Conservation (phyloP, 2,329 filamentous ascomycete species). For the Calonectria pseudoreteaudii region DNA sequence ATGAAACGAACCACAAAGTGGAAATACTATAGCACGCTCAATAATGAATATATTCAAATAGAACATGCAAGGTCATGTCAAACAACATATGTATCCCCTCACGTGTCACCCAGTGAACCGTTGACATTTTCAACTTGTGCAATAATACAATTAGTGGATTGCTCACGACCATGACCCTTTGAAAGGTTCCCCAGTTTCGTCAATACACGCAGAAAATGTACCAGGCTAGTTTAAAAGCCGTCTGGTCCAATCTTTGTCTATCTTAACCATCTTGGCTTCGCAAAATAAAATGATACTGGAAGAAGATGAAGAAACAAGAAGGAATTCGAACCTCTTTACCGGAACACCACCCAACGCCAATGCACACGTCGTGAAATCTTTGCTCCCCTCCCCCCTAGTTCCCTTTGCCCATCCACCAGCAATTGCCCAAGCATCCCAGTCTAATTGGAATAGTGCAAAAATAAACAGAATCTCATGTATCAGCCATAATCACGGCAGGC, state of each 20-base stretch:
- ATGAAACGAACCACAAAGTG: neutral
- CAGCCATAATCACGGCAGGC: slow-evolving; percentile 30
- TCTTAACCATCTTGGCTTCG: slow-evolving; percentile 16
- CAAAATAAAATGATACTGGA: neutral
- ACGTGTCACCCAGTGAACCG: neutral
- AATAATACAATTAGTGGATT: neutral
- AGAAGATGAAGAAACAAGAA: neutral
- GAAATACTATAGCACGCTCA: neutral
- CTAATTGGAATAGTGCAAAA: slow-evolving; percentile 32
- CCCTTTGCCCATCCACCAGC: slow-evolving; percentile 21
- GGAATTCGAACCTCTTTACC: slow-evolving; percentile 25
- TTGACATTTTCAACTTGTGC: neutral
- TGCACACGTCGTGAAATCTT: slow-evolving; percentile 27
- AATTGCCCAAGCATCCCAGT: slow-evolving; percentile 36
- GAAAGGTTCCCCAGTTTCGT: neutral
- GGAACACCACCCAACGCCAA: slow-evolving; percentile 41
- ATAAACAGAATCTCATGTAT: slow-evolving; percentile 25
- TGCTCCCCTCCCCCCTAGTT: slow-evolving; percentile 8
- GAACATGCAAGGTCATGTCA: neutral
- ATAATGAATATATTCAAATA: neutral
- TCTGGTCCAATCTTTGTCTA: slow-evolving; percentile 32
- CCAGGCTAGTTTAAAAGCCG: neutral
- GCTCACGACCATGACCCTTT: neutral
- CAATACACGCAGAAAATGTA: neutral
- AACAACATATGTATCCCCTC: too few relatives aligned